A percentile compares a stretch with the other conserved stretches of the same genome.
phyloP scores from a whole-genome alignment of 2,329 filamentous ascomycete genomes.

The Pseudocercospora eumusae region DNA sequence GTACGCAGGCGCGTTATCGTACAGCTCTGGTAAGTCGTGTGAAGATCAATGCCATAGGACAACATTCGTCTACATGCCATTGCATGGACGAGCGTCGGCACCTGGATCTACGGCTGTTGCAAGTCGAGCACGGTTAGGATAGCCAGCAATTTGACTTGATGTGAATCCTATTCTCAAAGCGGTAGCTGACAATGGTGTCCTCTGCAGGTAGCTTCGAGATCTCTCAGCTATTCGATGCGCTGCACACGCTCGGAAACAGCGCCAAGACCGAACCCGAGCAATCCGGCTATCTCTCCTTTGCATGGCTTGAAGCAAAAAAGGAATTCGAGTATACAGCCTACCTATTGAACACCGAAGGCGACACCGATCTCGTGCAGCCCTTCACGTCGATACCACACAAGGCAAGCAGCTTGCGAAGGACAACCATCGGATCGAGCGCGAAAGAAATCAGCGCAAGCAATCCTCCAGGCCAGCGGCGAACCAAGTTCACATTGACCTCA shows the following conservation, averaged over 20 bases:
- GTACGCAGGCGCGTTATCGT: conserved; percentile 28
- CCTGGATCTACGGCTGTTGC: not conserved
- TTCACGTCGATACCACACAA: conserved; percentile 25
- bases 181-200: not conserved
- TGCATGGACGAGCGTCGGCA: not conserved
- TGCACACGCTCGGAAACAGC: conserved; percentile 14
- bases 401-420: conserved; percentile 21
- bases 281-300: conserved; percentile 27
- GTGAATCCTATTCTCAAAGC: not conserved
- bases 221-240: conserved; percentile 21
- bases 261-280: conserved; percentile 18
- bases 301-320: conserved; percentile 25
- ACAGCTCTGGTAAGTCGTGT: conserved; percentile 14
- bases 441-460: conserved; percentile 23
- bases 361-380: conserved; percentile 15
- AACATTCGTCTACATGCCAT: not conserved
- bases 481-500: conserved; percentile 29
- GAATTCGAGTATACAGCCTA: conserved; percentile 22
- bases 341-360: conserved; percentile 27
- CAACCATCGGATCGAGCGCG: conserved; percentile 22
- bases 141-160: not conserved
- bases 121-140: not conserved
- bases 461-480: conserved; percentile 22
- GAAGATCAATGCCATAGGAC: not conserved
- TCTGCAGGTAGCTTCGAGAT: not conserved